Percentiles rank a stretch among this genome's conserved stretches.
Conservation (phyloP, 2,329 filamentous ascomycete genomes). For the Diaporthe sp. region DNA sequence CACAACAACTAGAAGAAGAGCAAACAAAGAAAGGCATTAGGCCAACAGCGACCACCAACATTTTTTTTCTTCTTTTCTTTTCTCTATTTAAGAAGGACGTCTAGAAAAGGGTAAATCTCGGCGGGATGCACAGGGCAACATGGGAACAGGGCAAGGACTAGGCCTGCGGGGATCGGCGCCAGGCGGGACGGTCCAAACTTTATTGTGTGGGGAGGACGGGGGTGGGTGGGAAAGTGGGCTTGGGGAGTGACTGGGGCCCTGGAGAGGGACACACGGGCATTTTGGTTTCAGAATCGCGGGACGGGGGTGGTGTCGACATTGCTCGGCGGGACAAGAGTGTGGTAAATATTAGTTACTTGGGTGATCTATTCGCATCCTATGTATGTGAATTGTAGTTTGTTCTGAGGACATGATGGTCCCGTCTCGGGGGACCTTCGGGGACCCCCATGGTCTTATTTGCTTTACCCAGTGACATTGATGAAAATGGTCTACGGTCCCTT, state of each 20-base stretch:
- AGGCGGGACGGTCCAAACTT: constrained; percentile 24
- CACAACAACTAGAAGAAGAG: background rate
- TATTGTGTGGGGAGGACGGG: constrained; percentile 23
- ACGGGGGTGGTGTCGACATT: constrained; percentile 7
- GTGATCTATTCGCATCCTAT: background rate
- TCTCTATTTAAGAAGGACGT: constrained; percentile 22
- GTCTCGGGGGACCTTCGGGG: background rate
- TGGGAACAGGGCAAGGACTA: constrained; percentile 31
- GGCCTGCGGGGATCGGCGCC: constrained; percentile 32
- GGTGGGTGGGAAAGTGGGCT: background rate
- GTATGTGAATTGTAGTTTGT: constrained; percentile 12
- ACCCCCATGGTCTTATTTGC: background rate
- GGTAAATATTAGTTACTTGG: background rate
- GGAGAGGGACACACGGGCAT: background rate
- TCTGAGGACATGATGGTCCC: background rate
- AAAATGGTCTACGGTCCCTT: background rate
- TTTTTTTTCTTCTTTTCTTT: background rate
- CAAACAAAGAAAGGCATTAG: background rate
- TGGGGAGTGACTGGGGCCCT: background rate
- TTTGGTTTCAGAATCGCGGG: constrained; percentile 20
- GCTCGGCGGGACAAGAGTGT: background rate
- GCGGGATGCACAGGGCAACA: constrained; percentile 27
- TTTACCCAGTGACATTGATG: background rate
- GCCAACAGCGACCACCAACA: constrained; percentile 18
- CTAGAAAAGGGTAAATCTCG: constrained; percentile 29